Evolutionary conservation across 306 rosid species (phyloP).

Genomic region (Senna siamea): DNA sequence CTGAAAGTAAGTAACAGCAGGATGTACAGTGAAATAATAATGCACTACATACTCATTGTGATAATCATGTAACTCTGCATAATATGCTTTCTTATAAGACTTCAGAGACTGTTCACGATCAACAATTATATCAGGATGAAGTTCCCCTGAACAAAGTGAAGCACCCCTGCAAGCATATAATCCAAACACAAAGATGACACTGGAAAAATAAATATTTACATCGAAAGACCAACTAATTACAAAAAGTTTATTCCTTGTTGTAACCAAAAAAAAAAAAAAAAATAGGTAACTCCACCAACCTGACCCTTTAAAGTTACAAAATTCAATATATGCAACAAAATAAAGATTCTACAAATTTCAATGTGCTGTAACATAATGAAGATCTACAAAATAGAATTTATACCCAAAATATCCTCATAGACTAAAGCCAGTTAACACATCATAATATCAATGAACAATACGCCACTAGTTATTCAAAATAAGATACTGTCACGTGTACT

Average conservation of each 20-base stretch:
- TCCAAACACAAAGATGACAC: constrained; percentile 38
- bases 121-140: constrained; percentile 86
- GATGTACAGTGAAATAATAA: constrained; percentile 13
- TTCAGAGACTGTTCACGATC: constrained; percentile 54
- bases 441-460: constrained; percentile 20
- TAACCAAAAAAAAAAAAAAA: constrained; percentile 6
- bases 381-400: constrained; percentile 2
- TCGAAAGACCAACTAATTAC: constrained; percentile 30
- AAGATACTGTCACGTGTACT: constrained; percentile 28
- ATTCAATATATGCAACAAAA: background rate
- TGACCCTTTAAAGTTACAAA: constrained; percentile 18
- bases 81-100: constrained; percentile 65
- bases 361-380: constrained; percentile 30
- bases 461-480: constrained; percentile 19
- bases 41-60: constrained; percentile 73
- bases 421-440: constrained; percentile 26
- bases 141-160: constrained; percentile 78
- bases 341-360: background rate
- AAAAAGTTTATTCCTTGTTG: constrained; percentile 7
- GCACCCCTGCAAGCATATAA: constrained; percentile 75
- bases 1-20: constrained; percentile 30
- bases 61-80: constrained; percentile 67
- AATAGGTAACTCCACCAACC: constrained; percentile 11
- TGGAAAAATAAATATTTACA: constrained; percentile 21
- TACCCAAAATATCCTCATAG: constrained; percentile 22